Percentiles rank a stretch among this genome's conserved stretches.
These are phyloP conservation scores for Colletotrichum neosansevieriae DNA, from an alignment of 2,329 filamentous ascomycete genomes.

Conservation along the genomic window DNA sequence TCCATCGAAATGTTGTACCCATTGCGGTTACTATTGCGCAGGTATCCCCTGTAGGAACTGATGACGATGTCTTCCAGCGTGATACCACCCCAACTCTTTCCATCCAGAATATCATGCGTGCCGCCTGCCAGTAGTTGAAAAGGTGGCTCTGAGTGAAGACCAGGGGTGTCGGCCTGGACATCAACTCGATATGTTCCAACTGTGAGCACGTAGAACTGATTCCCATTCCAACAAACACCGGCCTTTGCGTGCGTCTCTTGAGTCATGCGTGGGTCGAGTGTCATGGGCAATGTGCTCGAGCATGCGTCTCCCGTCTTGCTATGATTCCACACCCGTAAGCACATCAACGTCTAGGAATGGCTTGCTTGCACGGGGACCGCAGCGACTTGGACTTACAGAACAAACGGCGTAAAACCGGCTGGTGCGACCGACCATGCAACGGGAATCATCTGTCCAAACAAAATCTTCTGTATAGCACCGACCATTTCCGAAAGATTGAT, in stretches of 20 bases:
- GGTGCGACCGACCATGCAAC: constrained; percentile 11
- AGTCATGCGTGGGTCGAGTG: constrained; percentile 18
- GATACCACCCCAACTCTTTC: constrained; percentile 22
- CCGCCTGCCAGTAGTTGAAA: constrained; percentile 3
- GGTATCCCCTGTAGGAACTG: constrained; percentile 8
- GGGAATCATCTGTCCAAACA: constrained; percentile 28
- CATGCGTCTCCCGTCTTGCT: constrained; percentile 22
- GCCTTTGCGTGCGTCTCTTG: constrained; percentile 16
- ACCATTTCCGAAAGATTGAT: constrained; percentile 21
- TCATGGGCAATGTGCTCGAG: constrained; percentile 16
- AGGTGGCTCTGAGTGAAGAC: constrained; percentile 7
- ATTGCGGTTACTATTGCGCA: constrained; percentile 17
- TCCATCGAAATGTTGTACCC: constrained; percentile 21
- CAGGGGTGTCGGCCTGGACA: background rate
- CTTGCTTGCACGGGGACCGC: too few species aligned
- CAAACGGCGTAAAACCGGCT: constrained; percentile 2
- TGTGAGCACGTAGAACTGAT: constrained; percentile 24
- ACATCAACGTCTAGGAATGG: too few species aligned
- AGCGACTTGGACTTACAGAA: constrained; percentile 2
- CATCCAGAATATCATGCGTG: constrained; percentile 6
- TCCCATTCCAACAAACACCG: constrained; percentile 14
- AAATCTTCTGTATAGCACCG: background rate
- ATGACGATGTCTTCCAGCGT: constrained; percentile 31
- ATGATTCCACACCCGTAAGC: too few species aligned
- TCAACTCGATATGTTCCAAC: background rate